These are phyloP conservation scores for Globisporangium splendens DNA, from an alignment of 352 stramenopile species.

Conservation along the genomic window DNA sequence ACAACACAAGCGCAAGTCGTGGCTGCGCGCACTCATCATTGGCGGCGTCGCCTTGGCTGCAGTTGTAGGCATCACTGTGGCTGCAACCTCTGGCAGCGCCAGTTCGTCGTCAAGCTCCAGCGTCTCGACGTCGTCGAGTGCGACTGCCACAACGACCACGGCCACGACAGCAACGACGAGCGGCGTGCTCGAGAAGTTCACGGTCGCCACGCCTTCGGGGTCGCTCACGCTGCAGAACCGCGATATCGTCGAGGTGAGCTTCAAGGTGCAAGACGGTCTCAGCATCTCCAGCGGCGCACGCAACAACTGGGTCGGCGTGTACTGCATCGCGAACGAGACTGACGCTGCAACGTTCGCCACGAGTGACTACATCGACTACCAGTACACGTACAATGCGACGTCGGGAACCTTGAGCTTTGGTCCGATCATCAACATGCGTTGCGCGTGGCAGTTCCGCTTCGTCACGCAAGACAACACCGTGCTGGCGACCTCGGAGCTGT, in stretches of 20 bases:
- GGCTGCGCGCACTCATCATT: not conserved
- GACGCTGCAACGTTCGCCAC: not conserved
- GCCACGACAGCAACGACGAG: not conserved
- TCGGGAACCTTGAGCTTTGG: constrained; percentile 1
- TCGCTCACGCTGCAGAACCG: not conserved
- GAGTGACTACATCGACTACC: constrained; percentile 3
- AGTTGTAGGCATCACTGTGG: not conserved
- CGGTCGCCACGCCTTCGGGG: not conserved
- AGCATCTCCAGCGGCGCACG: not conserved
- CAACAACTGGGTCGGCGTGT: constrained; percentile 5
- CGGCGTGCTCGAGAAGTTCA: not conserved
- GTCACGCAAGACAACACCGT: constrained; percentile 3
- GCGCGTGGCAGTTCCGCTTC: constrained; percentile 17
- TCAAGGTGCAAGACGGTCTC: not conserved
- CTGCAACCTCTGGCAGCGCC: not conserved
- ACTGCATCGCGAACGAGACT: constrained; percentile 3
- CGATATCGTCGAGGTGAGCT: constrained; percentile 1
- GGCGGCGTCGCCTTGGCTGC: not conserved
- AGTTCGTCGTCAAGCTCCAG: not conserved
- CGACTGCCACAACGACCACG: not conserved
- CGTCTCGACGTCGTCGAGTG: not conserved
- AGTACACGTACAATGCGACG: not conserved
- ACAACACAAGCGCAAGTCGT: not conserved
- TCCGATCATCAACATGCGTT: constrained; percentile 19
- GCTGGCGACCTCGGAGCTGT: constrained; percentile 14